Conservation (phyloP, 441 rosid genomes). For the Theobroma grandiflorum region DNA sequence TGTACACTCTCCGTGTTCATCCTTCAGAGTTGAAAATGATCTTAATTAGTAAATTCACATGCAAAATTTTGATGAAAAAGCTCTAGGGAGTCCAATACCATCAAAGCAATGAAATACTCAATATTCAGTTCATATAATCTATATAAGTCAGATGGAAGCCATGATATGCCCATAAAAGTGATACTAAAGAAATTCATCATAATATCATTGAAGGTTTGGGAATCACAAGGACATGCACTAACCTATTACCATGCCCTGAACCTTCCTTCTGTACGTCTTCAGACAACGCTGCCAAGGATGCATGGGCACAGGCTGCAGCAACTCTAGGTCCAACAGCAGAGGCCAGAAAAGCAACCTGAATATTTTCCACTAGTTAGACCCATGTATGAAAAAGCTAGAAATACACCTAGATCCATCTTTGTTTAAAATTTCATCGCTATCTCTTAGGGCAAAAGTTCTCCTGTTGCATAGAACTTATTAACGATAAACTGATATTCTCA, state of each 20-base stretch:
- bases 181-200: background rate
- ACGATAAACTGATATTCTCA: background rate
- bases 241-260: constrained; percentile 51
- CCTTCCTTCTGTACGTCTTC: constrained; percentile 49
- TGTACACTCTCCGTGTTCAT: constrained; percentile 57
- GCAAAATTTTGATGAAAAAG: background rate
- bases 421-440: background rate
- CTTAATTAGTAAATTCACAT: constrained; percentile 12
- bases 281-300: constrained; percentile 78
- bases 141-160: background rate
- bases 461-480: background rate
- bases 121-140: background rate
- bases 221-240: constrained; percentile 27
- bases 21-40: constrained; percentile 46
- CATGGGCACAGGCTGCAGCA: constrained; percentile 98
- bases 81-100: background rate
- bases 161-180: constrained; percentile 3
- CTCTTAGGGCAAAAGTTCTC: background rate
- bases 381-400: constrained; percentile 23
- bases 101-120: constrained; percentile 14
- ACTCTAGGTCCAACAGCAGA: constrained; percentile 97
- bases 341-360: constrained; percentile 92
- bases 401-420: constrained; percentile 14
- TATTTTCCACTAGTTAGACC: constrained; percentile 33
- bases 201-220: background rate